A percentile compares a stretch with the other conserved stretches of the same genome.
Evolutionary conservation across 768 basidiomycete genomes (phyloP).

Genomic region (Mycena polygramma): DNA sequence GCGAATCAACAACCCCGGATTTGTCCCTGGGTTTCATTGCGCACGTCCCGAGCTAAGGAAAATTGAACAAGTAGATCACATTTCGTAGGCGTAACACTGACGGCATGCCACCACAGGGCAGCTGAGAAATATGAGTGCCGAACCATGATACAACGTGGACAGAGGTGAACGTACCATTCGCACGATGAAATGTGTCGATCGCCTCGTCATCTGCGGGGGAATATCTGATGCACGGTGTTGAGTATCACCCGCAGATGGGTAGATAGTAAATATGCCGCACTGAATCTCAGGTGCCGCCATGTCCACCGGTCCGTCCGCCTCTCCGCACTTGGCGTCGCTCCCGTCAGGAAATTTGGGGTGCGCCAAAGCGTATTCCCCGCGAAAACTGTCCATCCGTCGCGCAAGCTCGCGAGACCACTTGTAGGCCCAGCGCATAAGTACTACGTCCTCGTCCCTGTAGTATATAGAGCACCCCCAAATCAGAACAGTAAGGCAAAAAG

Average conservation of each 20-base stretch:
- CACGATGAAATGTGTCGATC: conserved; percentile 34
- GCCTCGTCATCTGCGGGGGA: conserved; percentile 36
- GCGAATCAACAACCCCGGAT: conserved; percentile 61
- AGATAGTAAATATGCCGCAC: not conserved
- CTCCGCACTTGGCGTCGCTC: conserved; percentile 18
- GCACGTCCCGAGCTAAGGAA: conserved; percentile 58
- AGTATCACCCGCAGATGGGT: not conserved
- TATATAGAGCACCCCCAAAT: not conserved
- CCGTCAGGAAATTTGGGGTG: conserved; percentile 1
- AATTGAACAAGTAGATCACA: not conserved
- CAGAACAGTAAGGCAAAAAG: not conserved
- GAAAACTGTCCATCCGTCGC: conserved; percentile 51
- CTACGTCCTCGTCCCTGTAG: conserved; percentile 33
- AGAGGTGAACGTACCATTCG: not conserved
- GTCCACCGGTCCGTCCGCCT: conserved; percentile 25
- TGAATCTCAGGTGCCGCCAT: conserved; percentile 34
- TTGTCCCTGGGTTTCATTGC: conserved; percentile 61
- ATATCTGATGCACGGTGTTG: conserved; percentile 18
- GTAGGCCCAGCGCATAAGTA: conserved; percentile 49
- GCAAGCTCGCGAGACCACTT: conserved; percentile 55
- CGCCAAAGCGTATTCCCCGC: conserved; percentile 32
- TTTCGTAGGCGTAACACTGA: not conserved
- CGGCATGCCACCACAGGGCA: conserved; percentile 19
- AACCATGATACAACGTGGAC: not conserved
- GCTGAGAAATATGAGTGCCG: not conserved